phyloP scores from a whole-genome alignment of 2,329 filamentous ascomycete genomes.

The Huntiella savannae region DNA sequence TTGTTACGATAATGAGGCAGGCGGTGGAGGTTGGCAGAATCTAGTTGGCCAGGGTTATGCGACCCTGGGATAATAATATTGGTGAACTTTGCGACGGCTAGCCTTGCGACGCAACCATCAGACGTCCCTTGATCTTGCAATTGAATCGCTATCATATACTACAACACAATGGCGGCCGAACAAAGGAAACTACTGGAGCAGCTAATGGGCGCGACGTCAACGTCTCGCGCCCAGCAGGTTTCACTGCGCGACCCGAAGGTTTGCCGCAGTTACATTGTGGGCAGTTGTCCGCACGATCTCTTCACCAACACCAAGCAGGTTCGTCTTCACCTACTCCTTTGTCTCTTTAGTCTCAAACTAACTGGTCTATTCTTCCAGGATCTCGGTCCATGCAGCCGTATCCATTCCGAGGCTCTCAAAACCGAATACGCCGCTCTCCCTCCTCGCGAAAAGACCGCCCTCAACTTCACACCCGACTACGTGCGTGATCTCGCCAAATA shows the following conservation, averaged over 20 bases:
- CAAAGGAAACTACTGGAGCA: slow-evolving; percentile 98
- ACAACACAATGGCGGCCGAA: slow-evolving; percentile 65
- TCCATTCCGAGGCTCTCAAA: slow-evolving; percentile 77
- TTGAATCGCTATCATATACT: no score
- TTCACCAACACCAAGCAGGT: slow-evolving; percentile 95
- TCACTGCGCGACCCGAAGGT: slow-evolving; percentile 83
- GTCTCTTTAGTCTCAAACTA: neutral
- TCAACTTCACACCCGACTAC: slow-evolving; percentile 93
- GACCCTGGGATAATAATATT: no score
- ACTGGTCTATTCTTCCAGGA: slow-evolving; percentile 28
- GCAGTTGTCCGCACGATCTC: slow-evolving; percentile 92
- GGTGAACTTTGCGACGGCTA: neutral
- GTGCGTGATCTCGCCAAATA: slow-evolving; percentile 90
- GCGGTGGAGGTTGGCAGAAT: neutral
- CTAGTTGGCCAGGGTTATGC: no score
- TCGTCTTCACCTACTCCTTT: neutral
- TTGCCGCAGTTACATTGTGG: slow-evolving; percentile 82
- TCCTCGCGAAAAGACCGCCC: slow-evolving; percentile 51
- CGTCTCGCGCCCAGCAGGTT: slow-evolving; percentile 60
- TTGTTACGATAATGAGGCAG: neutral
- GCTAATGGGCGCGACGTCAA: slow-evolving; percentile 62
- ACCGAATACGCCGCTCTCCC: slow-evolving; percentile 66
- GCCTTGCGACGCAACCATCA: neutral
- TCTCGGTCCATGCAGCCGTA: slow-evolving; percentile 69
- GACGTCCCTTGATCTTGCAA: neutral